phyloP scores from a whole-genome alignment of 192 early-diverging fungal species.

The Entophlyctis helioformis region DNA sequence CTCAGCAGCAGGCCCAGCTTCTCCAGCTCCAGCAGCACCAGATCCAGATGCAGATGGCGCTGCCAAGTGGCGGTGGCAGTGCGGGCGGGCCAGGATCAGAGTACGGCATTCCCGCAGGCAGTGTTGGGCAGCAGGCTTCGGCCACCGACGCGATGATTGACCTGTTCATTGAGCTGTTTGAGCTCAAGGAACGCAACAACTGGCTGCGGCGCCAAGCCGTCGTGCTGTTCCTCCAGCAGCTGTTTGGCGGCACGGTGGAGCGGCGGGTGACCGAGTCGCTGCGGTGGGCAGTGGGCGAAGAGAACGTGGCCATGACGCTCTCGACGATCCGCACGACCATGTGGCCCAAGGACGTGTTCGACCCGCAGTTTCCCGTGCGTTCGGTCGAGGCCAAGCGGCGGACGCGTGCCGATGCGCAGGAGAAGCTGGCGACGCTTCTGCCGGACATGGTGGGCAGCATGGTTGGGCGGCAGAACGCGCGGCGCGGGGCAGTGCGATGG shows the following conservation, averaged over 20 bases:
- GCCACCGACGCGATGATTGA: constrained; percentile 62
- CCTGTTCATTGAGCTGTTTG: constrained; percentile 85
- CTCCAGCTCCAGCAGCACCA: no score
- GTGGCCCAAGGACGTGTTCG: constrained; percentile 42
- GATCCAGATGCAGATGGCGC: no score
- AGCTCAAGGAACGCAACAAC: constrained; percentile 75
- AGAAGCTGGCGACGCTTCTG: constrained; percentile 15
- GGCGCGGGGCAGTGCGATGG: constrained; percentile 56
- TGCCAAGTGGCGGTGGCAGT: no score
- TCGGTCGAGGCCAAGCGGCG: constrained; percentile 28
- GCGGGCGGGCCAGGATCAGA: no score
- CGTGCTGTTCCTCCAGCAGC: constrained; percentile 70
- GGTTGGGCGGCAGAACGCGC: constrained; percentile 74
- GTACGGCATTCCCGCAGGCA: no score
- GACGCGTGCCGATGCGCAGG: constrained; percentile 12
- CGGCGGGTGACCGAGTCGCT: constrained; percentile 37
- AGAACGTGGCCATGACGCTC: constrained; percentile 11
- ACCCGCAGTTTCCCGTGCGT: constrained; percentile 7
- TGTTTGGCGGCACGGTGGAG: constrained; percentile 81
- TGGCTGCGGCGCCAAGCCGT: constrained; percentile 83
- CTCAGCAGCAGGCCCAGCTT: no score
- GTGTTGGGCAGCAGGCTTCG: no score
- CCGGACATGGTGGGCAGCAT: constrained; percentile 57
- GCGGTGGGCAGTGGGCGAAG: constrained; percentile 12
- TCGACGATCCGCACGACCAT: constrained; percentile 16